Base-by-base conservation (phyloP, 75 land plant genomes). In the Picea glauca region DNA sequence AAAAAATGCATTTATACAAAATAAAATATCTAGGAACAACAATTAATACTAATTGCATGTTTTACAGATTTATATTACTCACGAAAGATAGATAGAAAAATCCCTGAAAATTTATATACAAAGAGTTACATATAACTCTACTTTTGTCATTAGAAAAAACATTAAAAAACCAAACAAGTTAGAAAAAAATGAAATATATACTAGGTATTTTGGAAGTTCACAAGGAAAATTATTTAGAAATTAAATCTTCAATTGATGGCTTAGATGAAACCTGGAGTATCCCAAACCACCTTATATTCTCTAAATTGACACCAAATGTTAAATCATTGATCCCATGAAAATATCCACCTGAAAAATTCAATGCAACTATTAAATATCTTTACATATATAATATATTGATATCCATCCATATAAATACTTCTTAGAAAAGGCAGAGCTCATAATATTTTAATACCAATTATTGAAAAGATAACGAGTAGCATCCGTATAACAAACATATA, bases 221-320 rank as follows among this genome's bases (percentile, higher is more conserved):
- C n/a, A 4, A 61, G 62, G 26, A 61, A 61, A 61, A 21, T 61
- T 21, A 61, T 2, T 20, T 50, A 8, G 9, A 50, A 50, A 50
- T 50, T 50, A 50, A 50, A 50, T 50, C 11, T 50, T 9, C 23
- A 20, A 61, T 63, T 26, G 32, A 63, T 12, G 32, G 32, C 13
- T 31, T 11, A 63, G 66, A n/a, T 63, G 5, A 63, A 9, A 91
- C 93, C 91, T 91, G 93, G 35, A 91, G 85, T 80, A 91, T 85
- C 32, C 93, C 93, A 72, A 87, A 75, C 85, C 78, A 83, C 2
- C 93, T 82, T 65, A 91, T 80, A n/a, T 33, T 78, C 61, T 85
- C 81, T 30, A 91, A 35, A 50, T 91, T 91, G 80, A 91, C 88
- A 76, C 93, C 93, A 84, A 64, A 91, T 72, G 89, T 82, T 72